Evolutionary conservation across 768 basidiomycete genomes (phyloP), one percentile per base, ranked within the genome.

Genomic region (Boletales sp.): DNA sequence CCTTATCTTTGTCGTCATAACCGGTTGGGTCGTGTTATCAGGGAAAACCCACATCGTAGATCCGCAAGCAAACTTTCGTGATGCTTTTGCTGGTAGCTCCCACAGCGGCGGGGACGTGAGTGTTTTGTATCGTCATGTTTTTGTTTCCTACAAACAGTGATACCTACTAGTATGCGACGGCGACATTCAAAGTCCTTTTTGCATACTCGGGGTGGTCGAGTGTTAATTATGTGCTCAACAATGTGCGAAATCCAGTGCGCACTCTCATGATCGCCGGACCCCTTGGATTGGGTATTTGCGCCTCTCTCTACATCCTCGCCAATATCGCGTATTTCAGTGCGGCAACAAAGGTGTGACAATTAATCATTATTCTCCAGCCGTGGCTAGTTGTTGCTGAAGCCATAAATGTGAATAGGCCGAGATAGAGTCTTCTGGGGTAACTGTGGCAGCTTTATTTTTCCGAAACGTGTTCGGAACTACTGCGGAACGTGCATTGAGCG

Each of bases 181-280:
- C 79, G 3, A 81, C 74, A 1, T 81, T 80, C 73, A 81, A 83
- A 53, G 78, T 83, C 21, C 64, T 83, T 19, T 69, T 71, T 47
- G 60, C 74, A 2, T 78, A 74, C 49, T 39, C 60, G 2, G 81
- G 81, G 6, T 82, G 81, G 81, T 77, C 76, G 2, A 77, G 75
- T 40, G 75, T 78, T 21, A 81, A 81, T 57, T 80, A 79, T 46
- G 81, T 83, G 7, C 63, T 83, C 49, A 82, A 81, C 64, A 80
- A 83, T 10, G 80, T 84, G 46, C 77, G 75, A 53, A 68, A 82
- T 55, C 82, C 82, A 0, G 71, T 82, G 2, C 74, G 78, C 39
- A 84, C 82, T 8, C 74, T 84, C 46, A 81, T 80, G 62, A 80
- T 83, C 33, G 81, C 82, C 0, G 82, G 78, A 2, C 81, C 81